Evolutionary conservation across 2,329 filamentous ascomycete genomes (phyloP), one percentile per base, ranked within the genome.

Genomic region (Magnaporthiopsis incrustans): DNA sequence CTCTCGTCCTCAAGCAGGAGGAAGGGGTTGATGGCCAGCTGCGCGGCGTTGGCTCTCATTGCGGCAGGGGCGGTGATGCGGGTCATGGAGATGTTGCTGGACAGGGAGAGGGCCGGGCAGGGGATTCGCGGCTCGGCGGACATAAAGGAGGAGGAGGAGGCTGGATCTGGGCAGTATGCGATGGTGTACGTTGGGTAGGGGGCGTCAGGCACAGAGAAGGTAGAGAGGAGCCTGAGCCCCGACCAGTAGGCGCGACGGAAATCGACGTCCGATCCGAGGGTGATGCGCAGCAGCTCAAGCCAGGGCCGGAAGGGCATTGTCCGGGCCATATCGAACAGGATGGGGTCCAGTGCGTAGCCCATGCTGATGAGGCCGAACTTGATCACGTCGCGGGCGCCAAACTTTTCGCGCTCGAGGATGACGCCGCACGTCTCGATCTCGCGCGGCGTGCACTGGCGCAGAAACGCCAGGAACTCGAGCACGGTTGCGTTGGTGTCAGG

Each of bases 351-450:
- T 2, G 62, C 25, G 30, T 63, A 64, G 11, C 64, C 64, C 50
- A 64, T 27, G 27, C 11, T 62, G 35, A 65, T 65, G 38, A 65
- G 64, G 26, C 64, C 62, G 57, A 62, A 65, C 57, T 65, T 65
- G 62, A 62, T 33, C 25, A 65, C 57, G 57, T 65, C 64, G 27
- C 64, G 62, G 57, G 64, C 33, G 62, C 61, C 60, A 57, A 64
- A 64, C 3, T 56, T 22, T 38, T 65, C 64, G 33, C 63, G 57
- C 12, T 56, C 61, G 30, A 65, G 57, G 25, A 65, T n/a, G 25
- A 27, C 44, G 59, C 60, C 61, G 60, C 61, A 65, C 3, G 56
- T 65, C 22, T 30, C 38, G 25, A 57, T 44, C 57, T 63, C 64
- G n/a, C 25, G 27, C 30, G 61, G 53, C 35, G 64, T 32, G 18